These are phyloP conservation scores for Arabidopsis hybrid DNA, from an alignment of 441 rosid genomes.

Conservation along the genomic window DNA sequence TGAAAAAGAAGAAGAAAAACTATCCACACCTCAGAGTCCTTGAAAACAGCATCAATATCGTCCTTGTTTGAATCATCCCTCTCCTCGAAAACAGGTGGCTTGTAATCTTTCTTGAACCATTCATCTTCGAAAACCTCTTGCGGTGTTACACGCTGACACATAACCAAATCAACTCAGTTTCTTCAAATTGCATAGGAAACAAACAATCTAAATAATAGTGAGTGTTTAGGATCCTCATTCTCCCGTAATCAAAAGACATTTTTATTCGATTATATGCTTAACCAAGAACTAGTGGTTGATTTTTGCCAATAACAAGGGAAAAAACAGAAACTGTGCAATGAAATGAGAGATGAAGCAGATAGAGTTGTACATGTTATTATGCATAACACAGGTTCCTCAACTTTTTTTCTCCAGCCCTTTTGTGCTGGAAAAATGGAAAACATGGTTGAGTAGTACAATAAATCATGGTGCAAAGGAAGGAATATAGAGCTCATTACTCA, in stretches of 20 bases:
- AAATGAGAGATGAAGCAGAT: slow-evolving; percentile 46
- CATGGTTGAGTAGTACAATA: slow-evolving; percentile 36
- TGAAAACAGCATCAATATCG: no score
- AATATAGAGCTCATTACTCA: neutral
- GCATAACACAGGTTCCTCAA: slow-evolving; percentile 44
- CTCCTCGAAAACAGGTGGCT: no score
- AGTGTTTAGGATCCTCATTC: slow-evolving; percentile 1
- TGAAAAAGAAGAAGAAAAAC: neutral
- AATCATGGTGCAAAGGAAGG: slow-evolving; percentile 10
- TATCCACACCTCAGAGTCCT: no score
- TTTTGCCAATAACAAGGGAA: neutral
- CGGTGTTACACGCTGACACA: slow-evolving; percentile 71
- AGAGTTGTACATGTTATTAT: slow-evolving; percentile 50
- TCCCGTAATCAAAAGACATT: neutral
- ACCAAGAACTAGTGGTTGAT: neutral
- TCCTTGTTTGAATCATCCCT: no score
- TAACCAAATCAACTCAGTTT: slow-evolving; percentile 12
- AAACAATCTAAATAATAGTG: neutral
- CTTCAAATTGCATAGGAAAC: slow-evolving; percentile 2
- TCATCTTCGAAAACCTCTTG: slow-evolving; percentile 85
- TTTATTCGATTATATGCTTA: neutral
- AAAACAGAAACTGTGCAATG: neutral
- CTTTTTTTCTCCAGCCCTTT: slow-evolving; percentile 47
- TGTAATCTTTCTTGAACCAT: slow-evolving; percentile 56
- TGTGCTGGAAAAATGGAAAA: slow-evolving; percentile 48